Conservation (phyloP, 257 asterid genomes). For the Primulina eburnea region DNA sequence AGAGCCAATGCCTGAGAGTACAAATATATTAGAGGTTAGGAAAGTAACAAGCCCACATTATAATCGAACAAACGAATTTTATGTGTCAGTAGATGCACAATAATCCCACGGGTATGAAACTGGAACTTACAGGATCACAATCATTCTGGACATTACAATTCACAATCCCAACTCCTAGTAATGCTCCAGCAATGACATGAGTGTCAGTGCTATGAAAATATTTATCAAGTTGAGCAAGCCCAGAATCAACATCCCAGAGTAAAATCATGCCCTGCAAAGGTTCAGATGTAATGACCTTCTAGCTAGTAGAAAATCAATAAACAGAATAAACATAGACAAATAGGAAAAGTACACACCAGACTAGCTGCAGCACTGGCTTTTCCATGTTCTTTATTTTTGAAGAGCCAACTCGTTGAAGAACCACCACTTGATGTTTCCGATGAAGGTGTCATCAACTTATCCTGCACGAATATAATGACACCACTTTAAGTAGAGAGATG, state of each 20-base stretch:
- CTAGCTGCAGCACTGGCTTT: conserved; percentile 98
- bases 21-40: conserved; percentile 23
- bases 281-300: conserved; percentile 24
- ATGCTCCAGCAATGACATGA: conserved; percentile 77
- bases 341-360: conserved; percentile 48
- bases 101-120: background rate
- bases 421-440: conserved; percentile 78
- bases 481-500: background rate
- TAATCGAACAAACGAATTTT: background rate
- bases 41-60: conserved; percentile 3
- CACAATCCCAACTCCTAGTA: conserved; percentile 91
- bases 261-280: conserved; percentile 77
- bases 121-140: conserved; percentile 82
- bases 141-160: conserved; percentile 74
- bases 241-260: conserved; percentile 96
- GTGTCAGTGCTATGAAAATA: conserved; percentile 80
- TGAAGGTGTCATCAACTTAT: conserved; percentile 84
- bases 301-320: conserved; percentile 1
- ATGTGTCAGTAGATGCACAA: background rate
- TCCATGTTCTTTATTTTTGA: conserved; percentile 90
- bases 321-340: background rate
- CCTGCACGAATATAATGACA: conserved; percentile 41
- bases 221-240: conserved; percentile 93
- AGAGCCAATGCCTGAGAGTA: conserved; percentile 81
- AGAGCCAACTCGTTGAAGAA: conserved; percentile 87